These are phyloP conservation scores for Sarocladium oryzae DNA, from an alignment of 2,329 filamentous ascomycete genomes.

Conservation along the genomic window DNA sequence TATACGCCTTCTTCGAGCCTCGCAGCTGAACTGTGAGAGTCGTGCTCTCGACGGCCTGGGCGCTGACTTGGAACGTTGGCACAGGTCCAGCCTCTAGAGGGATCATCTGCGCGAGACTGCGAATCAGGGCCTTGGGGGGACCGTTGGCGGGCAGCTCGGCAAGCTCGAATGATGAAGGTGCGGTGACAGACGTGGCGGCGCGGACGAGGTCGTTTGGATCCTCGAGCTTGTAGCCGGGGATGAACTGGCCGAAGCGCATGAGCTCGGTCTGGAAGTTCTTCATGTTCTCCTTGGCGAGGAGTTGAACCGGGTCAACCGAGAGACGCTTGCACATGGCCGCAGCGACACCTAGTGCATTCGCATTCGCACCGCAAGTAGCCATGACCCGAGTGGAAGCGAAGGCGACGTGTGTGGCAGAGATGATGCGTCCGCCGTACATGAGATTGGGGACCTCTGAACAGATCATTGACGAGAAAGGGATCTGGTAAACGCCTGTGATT, in stretches of 20 bases:
- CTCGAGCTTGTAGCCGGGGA: constrained; percentile 18
- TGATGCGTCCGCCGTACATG: constrained; percentile 19
- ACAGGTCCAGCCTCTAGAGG: constrained; percentile 15
- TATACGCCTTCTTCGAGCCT: constrained; percentile 19
- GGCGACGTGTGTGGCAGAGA: constrained; percentile 18
- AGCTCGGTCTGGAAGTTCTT: constrained; percentile 17
- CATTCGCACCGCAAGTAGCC: constrained; percentile 19
- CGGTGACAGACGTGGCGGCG: constrained; percentile 10
- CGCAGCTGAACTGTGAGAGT: constrained; percentile 17
- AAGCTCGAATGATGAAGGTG: constrained; percentile 14
- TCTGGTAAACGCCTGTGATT: constrained; percentile 18
- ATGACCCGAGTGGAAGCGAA: constrained; percentile 20
- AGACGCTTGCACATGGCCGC: constrained; percentile 17
- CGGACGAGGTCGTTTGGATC: constrained; percentile 16
- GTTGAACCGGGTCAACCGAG: constrained; percentile 14
- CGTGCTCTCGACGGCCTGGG: constrained; percentile 15
- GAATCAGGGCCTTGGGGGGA: constrained; percentile 17
- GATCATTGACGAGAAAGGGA: constrained; percentile 20
- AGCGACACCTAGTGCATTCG: constrained; percentile 18
- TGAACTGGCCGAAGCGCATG: constrained; percentile 19
- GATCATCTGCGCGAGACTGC: constrained; percentile 20
- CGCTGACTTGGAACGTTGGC: constrained; percentile 15
- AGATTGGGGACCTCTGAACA: constrained; percentile 19
- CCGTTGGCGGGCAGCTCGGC: constrained; percentile 15
- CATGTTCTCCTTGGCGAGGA: constrained; percentile 18